Conservation (phyloP, 2,329 filamentous ascomycete genomes). For the Diaporthe sp. region DNA sequence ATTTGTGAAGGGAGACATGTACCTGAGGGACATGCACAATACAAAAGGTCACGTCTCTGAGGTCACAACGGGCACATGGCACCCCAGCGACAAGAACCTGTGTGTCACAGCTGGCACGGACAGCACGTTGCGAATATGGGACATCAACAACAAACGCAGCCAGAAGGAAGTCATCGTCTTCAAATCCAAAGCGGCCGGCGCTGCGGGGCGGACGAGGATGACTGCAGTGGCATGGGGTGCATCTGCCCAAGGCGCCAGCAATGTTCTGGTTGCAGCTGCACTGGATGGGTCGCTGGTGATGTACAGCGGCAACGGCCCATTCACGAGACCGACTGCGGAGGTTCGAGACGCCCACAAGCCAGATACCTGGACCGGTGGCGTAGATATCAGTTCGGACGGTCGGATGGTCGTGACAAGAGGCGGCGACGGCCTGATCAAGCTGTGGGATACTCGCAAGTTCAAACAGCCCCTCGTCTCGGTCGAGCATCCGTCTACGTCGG, state of each 20-base stretch:
- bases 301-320: conserved; percentile 92
- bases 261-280: conserved; percentile 84
- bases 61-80: conserved; percentile 90
- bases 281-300: conserved; percentile 92
- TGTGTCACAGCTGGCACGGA: conserved; percentile 95
- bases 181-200: conserved; percentile 90
- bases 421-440: conserved; percentile 91
- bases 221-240: conserved; percentile 91
- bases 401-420: conserved; percentile 91
- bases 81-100: conserved; percentile 85
- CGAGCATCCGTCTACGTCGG: conserved; percentile 84
- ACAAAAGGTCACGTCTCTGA: conserved; percentile 97
- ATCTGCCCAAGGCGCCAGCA: conserved; percentile 81
- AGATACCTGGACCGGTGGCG: conserved; percentile 90
- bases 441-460: conserved; percentile 98
- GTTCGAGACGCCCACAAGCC: conserved; percentile 85
- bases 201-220: conserved; percentile 92
- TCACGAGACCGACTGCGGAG: conserved; percentile 84
- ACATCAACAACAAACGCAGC: conserved; percentile 88
- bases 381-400: conserved; percentile 93
- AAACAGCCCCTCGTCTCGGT: conserved; percentile 87
- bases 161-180: conserved; percentile 97
- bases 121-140: conserved; percentile 96
- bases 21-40: conserved; percentile 95
- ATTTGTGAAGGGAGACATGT: conserved; percentile 99